Conservation (phyloP, 1,284 basidiomycete species). For the Ganoderma resinaceum region DNA sequence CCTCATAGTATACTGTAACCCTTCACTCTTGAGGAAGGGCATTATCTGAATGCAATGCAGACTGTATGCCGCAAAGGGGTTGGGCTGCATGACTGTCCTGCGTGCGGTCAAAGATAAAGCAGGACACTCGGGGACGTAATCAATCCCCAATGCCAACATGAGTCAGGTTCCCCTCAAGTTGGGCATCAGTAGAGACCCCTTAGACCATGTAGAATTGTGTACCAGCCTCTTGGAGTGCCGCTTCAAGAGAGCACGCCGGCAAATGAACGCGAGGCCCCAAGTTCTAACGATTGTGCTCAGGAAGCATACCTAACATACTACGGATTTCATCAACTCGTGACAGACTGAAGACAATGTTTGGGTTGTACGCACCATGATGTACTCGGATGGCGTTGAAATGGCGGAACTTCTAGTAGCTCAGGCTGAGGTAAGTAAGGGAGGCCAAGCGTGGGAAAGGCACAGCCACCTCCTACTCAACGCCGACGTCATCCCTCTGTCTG, state of each 20-base stretch:
- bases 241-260: too few relatives aligned
- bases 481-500: neutral
- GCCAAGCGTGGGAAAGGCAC: neutral
- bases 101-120: neutral
- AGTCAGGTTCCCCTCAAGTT: neutral
- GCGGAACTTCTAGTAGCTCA: neutral
- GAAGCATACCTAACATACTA: neutral
- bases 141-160: neutral
- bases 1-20: neutral
- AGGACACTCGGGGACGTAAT: neutral
- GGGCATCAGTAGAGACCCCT: too few relatives aligned
- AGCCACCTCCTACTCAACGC: slow-evolving; percentile 3
- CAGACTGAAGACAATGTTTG: neutral
- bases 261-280: too few relatives aligned
- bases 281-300: neutral
- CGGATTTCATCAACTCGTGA: neutral
- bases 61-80: neutral
- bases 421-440: neutral
- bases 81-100: too few relatives aligned
- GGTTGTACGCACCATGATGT: neutral
- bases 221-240: too few relatives aligned
- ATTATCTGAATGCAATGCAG: neutral
- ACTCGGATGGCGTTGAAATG: neutral
- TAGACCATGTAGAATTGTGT: too few relatives aligned
- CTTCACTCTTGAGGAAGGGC: too few relatives aligned